Evolutionary conservation across 768 basidiomycete genomes (phyloP), one percentile per base, ranked within the genome.

Genomic region (Russula foetens): DNA sequence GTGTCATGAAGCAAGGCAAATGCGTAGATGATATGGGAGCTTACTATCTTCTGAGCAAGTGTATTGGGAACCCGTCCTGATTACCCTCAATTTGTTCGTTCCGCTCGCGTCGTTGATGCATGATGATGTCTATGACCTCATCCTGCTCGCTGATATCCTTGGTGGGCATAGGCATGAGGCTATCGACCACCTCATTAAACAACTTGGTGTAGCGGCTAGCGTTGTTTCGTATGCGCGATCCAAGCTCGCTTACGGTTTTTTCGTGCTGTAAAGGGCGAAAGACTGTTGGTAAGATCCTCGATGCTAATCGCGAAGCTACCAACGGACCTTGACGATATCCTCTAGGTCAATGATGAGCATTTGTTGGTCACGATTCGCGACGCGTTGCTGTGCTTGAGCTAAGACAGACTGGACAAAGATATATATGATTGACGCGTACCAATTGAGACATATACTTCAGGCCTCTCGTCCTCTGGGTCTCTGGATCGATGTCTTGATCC

Each of bases 61-160:
- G 92, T 51, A 89, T 84, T 0, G 97, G 97, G 72, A 98, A 98
- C 33, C 84, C 83, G 21, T 84, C 82, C 63, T 86, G 82, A n/a
- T 73, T 72, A 23, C 83, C 86, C 57, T 90, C 89, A 41, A 85
- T 77, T 71, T 88, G 84, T 57, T 87, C 84, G 68, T 98, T 98
- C 60, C 92, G 81, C 71, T 97, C 90, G 56, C 86, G 79, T 56
- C 97, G 81, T 69, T 98, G 97, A 71, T 94, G 92, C 63, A 98
- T 80, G 60, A 99, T 97, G 5, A 98, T 86, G 72, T 99, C 97
- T 43, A 98, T 90, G 51, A 98, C 95, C 72, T 99, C 97, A 63
- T 92, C 90, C 43, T 92, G 83, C 63, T 92, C 86, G 59, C 84
- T 87, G 62, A 98, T 90, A 67, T 97, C 94, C 70, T 86, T 88